phyloP scores from a whole-genome alignment of 495 filamentous ascomycete genomes.

The Choiromyces venosus region DNA sequence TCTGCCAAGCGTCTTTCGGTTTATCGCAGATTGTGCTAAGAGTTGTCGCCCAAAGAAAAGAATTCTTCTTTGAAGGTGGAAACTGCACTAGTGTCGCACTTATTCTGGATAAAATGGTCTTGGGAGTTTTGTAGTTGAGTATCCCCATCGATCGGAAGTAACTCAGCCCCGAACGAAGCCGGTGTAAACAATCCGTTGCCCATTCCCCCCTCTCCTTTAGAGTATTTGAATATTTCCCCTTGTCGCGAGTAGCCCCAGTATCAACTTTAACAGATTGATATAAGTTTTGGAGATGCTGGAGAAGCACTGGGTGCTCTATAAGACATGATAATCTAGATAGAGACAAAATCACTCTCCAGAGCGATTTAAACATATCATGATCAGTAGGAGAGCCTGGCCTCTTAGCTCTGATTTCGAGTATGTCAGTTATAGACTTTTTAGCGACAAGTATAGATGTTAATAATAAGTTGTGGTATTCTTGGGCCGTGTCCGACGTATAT shows the following conservation, averaged over 20 bases:
- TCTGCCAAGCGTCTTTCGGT: background rate
- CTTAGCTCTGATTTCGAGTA: background rate
- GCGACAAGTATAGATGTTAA: no score
- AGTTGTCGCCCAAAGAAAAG: background rate
- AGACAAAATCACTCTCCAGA: background rate
- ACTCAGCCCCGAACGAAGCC: no score
- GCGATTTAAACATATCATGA: background rate
- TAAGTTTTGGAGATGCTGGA: background rate
- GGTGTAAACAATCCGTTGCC: background rate
- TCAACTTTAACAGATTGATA: background rate
- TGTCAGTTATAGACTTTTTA: no score
- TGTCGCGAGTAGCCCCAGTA: background rate
- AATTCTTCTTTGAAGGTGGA: background rate
- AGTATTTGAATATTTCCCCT: background rate
- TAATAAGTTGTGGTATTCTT: no score
- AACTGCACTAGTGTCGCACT: background rate
- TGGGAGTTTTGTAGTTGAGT: background rate
- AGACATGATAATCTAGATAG: background rate
- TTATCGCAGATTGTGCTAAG: background rate
- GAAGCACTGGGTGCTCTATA: background rate
- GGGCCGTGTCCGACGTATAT: no score
- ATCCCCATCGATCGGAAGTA: background rate
- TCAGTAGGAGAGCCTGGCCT: background rate
- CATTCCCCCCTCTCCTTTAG: background rate
- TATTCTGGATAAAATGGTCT: background rate